Evolutionary conservation across 108 stramenopile genomes (phyloP).

Genomic region (Chaetoceros tenuissimus): DNA sequence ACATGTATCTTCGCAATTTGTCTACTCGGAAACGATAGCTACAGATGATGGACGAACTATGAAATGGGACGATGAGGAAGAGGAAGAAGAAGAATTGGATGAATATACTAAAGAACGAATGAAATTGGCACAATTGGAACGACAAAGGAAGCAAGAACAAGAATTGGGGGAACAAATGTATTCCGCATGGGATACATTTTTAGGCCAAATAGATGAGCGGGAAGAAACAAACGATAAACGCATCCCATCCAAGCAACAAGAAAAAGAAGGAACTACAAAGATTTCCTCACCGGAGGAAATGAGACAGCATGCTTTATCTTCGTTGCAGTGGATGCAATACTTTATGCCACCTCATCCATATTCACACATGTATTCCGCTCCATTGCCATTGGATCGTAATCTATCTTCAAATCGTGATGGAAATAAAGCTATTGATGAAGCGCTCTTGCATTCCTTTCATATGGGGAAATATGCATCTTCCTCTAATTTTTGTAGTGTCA

Average conservation of each 20-base stretch:
- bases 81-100: constrained; percentile 45
- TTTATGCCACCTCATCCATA: constrained; percentile 56
- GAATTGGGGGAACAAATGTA: constrained; percentile 19
- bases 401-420: background rate
- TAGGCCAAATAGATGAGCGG: background rate
- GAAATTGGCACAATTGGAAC: constrained; percentile 19
- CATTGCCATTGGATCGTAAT: constrained; percentile 22
- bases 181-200: constrained; percentile 9
- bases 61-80: constrained; percentile 51
- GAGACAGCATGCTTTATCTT: constrained; percentile 5
- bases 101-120: constrained; percentile 21
- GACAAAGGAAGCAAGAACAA: constrained; percentile 22
- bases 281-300: background rate
- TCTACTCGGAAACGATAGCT: constrained; percentile 1
- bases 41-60: constrained; percentile 33
- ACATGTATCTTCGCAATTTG: background rate
- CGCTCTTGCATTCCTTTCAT: constrained; percentile 15
- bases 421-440: background rate
- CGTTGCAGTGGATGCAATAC: constrained; percentile 51
- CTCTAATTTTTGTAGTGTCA: background rate
- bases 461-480: constrained; percentile 14
- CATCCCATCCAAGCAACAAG: constrained; percentile 3
- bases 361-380: constrained; percentile 29
- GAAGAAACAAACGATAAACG: constrained; percentile 8
- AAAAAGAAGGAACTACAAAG: background rate